Conservation (phyloP, 1,284 basidiomycete genomes). For the Coniferiporia weirii region DNA sequence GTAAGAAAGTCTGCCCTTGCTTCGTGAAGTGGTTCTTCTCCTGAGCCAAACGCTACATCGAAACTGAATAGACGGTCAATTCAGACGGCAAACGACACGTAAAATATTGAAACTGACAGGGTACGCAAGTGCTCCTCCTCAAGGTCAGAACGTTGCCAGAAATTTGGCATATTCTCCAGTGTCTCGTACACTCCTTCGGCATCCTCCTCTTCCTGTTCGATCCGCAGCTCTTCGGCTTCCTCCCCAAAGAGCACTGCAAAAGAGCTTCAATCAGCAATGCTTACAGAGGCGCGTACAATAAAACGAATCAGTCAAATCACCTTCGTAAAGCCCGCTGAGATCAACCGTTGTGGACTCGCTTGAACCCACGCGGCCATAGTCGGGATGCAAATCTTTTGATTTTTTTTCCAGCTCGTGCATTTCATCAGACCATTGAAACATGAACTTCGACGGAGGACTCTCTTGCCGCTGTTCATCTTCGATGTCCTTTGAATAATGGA, state of each 20-base stretch:
- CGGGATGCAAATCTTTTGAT: conserved; percentile 27
- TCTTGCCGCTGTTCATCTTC: neutral
- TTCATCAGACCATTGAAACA: conserved; percentile 35
- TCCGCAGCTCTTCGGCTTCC: conserved; percentile 26
- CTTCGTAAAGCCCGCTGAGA: conserved; percentile 44
- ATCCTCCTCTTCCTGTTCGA: conserved; percentile 25
- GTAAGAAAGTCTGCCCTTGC: conserved; percentile 54
- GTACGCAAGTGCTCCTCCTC: conserved; percentile 52
- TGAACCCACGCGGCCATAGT: conserved; percentile 40
- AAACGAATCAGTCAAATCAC: conserved; percentile 28
- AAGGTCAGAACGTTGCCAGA: conserved; percentile 47
- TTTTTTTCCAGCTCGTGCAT: conserved; percentile 35
- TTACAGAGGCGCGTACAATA: neutral
- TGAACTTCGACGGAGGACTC: conserved; percentile 4
- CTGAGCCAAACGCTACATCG: conserved; percentile 53
- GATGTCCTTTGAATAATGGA: conserved; percentile 25
- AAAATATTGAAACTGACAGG: conserved; percentile 34
- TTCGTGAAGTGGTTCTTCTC: conserved; percentile 37
- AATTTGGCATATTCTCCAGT: conserved; percentile 46
- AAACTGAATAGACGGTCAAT: conserved; percentile 36
- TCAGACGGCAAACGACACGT: neutral
- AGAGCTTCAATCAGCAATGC: neutral
- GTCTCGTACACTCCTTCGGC: conserved; percentile 39
- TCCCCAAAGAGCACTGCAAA: conserved; percentile 29
- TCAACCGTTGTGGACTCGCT: conserved; percentile 43